phyloP scores from a whole-genome alignment of 176 grass and related monocot species.

The Zea mays region Zm-B73-REFERENCE-NAM-5.0 NC_050099.1:61129501-61130000 shows the following conservation, averaged over 20 bases:
- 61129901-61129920: constrained; percentile 99
- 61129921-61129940: constrained; percentile 91
- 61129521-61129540: too few species aligned
- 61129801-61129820: background rate
- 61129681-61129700: background rate
- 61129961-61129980: constrained; percentile 34
- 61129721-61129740: background rate
- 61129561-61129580: too few species aligned
- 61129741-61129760: background rate
- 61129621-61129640: too few species aligned
- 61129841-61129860: constrained; percentile 66
- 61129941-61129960: constrained; percentile 45
- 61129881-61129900: constrained; percentile 99
- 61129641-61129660: too few species aligned
- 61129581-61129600: too few species aligned
- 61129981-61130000: constrained; percentile 29
- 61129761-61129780: background rate
- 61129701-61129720: background rate
- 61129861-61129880: constrained; percentile 97
- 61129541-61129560: too few species aligned
- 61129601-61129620: too few species aligned
- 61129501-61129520: too few species aligned
- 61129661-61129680: background rate
- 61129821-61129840: constrained; percentile 22
- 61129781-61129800: background rate